These are phyloP conservation scores for Penicillium oxalicum DNA, from an alignment of 2,329 filamentous ascomycete genomes.

Conservation along the genomic window DNA sequence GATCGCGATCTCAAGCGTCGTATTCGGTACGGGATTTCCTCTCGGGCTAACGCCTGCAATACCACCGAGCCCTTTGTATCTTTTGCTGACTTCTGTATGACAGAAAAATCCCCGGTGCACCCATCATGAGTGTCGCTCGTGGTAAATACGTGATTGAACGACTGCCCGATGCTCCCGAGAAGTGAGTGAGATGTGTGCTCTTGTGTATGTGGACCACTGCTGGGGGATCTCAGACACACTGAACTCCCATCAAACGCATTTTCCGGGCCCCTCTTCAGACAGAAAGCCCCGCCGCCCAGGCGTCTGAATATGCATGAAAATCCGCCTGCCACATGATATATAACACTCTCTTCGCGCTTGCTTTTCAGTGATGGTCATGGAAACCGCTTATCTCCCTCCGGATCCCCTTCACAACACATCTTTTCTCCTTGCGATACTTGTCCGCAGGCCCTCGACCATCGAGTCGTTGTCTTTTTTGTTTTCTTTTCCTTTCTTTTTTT, in stretches of 20 bases:
- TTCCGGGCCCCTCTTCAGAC: too few relatives aligned
- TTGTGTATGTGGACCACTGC: too few relatives aligned
- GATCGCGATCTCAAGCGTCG: conserved; percentile 73
- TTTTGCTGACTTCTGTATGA: background rate
- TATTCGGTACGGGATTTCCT: conserved; percentile 46
- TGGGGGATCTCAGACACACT: too few relatives aligned
- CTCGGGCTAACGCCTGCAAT: background rate
- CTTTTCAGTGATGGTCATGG: too few relatives aligned
- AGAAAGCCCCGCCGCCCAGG: too few relatives aligned
- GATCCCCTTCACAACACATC: too few relatives aligned
- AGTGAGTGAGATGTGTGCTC: conserved; percentile 22
- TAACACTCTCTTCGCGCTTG: too few relatives aligned
- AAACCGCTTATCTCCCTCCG: too few relatives aligned
- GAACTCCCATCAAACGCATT: too few relatives aligned
- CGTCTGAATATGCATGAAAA: too few relatives aligned
- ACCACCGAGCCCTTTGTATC: background rate
- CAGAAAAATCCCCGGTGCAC: conserved; percentile 65
- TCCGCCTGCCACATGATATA: too few relatives aligned
- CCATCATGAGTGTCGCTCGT: conserved; percentile 69
- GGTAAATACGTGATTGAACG: conserved; percentile 95
- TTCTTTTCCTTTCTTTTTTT: background rate
- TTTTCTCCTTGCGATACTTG: too few relatives aligned
- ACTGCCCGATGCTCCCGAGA: conserved; percentile 72
- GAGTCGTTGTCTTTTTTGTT: background rate
- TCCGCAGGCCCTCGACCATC: background rate